Evolutionary conservation across 2,329 filamentous ascomycete species (phyloP), one percentile per base, ranked within the genome.

Genomic region (Chrysoporthe austroafricana): DNA sequence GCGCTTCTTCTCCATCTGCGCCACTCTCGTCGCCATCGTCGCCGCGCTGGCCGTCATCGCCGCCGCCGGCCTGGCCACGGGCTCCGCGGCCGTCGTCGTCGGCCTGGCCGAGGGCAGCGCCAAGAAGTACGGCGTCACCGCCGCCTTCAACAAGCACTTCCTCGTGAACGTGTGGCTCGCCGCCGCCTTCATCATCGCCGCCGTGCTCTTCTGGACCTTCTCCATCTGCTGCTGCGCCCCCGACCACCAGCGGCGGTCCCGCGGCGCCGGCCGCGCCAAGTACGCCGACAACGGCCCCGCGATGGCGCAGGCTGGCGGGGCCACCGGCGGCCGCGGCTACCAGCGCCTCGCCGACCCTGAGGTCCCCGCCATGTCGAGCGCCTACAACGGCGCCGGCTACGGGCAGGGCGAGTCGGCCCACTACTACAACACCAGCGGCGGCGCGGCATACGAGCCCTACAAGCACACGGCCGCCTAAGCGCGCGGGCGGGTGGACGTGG

Each of bases 201-300:
- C 91, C 8, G 88, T 87, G 71, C 80, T 97, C 76, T 97, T 98
- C 90, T 98, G 96, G 95, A 82, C 94, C 76, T 88, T 96, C 78
- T 93, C 90, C 79, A 87, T 91, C 75, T 98, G 95, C 90, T 98
- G 94, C 88, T 97, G 94, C 85, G 89, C 86, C 67, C 80, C 82
- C 73, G 92, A 93, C 72, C 78, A 77, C 73, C 77, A 70, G 70
- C 76, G 71, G 54, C 69, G 72, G 66, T 66, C 71, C 57, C 70
- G 72, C 66, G 61, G 74, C 13, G 59, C 70, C 73, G 64, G 73
- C 50, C 50, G 72, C 66, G 73, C 72, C 60, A 81, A 84, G 43
- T 64, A 66, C 39, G 54, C 39, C 76, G 86, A 88, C 81, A 87
- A 88, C 57, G 36, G 56, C 81, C 78, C 83, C 59, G 73, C 83